These are phyloP conservation scores for Prototheca cutis DNA, from an alignment of 163 green algal species.

Conservation along the genomic window DNA sequence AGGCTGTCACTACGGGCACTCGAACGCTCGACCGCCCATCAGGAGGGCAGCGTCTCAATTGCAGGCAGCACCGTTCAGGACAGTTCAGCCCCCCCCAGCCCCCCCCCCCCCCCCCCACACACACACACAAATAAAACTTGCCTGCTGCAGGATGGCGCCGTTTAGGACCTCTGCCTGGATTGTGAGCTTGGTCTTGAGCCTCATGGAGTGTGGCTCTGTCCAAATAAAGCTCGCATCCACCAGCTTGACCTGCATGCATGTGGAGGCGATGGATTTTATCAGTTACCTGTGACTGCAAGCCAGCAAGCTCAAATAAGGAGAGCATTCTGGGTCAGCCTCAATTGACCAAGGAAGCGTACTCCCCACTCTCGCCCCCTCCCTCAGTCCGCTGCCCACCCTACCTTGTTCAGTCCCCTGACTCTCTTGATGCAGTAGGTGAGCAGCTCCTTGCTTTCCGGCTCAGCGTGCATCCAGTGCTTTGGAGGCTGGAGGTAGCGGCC, in stretches of 20 bases:
- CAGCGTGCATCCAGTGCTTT: slow-evolving; percentile 85
- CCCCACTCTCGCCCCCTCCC: no score
- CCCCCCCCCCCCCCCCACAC: neutral
- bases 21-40: no score
- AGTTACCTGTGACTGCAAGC: no score
- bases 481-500: slow-evolving; percentile 91
- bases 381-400: slow-evolving; percentile 16
- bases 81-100: no score
- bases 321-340: no score
- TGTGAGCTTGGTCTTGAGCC: slow-evolving; percentile 95
- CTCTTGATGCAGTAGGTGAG: slow-evolving; percentile 95
- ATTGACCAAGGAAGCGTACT: no score
- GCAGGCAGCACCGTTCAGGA: no score
- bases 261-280: no score
- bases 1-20: no score
- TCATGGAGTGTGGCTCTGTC: slow-evolving; percentile 96
- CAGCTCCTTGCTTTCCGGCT: slow-evolving; percentile 94
- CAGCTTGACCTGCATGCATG: slow-evolving; percentile 97
- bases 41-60: no score
- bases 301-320: no score
- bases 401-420: slow-evolving; percentile 72
- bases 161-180: slow-evolving; percentile 95
- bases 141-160: slow-evolving; percentile 91
- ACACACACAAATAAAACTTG: neutral
- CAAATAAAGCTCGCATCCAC: slow-evolving; percentile 97